These are phyloP conservation scores for Podaxis sp. DNA, from an alignment of 768 basidiomycete species.

Conservation along the genomic window DNA sequence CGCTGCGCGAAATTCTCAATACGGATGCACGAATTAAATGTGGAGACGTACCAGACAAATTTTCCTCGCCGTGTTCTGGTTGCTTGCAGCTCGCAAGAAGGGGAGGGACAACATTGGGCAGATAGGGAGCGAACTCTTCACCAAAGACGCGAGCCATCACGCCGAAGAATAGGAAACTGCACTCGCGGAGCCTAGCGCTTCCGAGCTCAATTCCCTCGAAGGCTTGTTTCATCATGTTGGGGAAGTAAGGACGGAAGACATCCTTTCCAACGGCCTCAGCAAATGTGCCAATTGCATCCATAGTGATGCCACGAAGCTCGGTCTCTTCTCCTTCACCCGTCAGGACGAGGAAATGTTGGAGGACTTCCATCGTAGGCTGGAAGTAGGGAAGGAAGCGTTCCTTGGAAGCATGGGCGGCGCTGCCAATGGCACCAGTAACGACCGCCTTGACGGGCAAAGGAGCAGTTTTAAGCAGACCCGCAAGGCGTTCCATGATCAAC, in stretches of 20 bases:
- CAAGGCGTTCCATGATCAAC: constrained; percentile 92
- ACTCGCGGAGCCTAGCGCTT: constrained; percentile 85
- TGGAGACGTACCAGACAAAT: constrained; percentile 33
- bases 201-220: constrained; percentile 87
- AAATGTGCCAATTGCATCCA: constrained; percentile 98
- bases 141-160: constrained; percentile 98
- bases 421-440: constrained; percentile 96
- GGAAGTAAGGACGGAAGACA: constrained; percentile 91
- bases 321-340: constrained; percentile 86
- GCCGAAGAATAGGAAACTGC: constrained; percentile 97
- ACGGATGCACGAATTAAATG: not conserved
- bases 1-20: constrained; percentile 27
- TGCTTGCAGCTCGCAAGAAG: constrained; percentile 82
- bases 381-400: constrained; percentile 92
- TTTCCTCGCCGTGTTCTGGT: constrained; percentile 69
- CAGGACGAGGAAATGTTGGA: constrained; percentile 85
- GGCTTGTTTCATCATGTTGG: constrained; percentile 93
- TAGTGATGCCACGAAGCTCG: constrained; percentile 93
- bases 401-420: constrained; percentile 95
- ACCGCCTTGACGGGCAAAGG: constrained; percentile 88
- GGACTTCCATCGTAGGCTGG: constrained; percentile 80
- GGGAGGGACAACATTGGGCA: constrained; percentile 81
- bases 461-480: constrained; percentile 79
- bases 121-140: constrained; percentile 87
- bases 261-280: constrained; percentile 96